Conservation (phyloP, 352 stramenopile species). For the Pythium monospermum region DNA sequence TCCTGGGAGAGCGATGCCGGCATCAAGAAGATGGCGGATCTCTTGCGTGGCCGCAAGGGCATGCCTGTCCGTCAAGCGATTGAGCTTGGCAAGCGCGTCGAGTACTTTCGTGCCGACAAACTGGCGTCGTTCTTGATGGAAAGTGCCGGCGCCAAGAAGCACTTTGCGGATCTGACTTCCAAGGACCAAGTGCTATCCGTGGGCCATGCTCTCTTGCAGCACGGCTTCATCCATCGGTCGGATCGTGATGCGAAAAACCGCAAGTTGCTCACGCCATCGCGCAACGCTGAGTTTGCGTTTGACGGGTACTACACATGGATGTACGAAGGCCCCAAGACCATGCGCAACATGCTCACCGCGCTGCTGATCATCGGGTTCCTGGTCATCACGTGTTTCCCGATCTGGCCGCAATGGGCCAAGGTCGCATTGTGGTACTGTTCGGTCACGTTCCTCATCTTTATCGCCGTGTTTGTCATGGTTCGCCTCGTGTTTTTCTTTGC, state of each 20-base stretch:
- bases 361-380: conserved; percentile 97
- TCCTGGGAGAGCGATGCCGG: conserved; percentile 74
- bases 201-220: conserved; percentile 63
- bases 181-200: conserved; percentile 79
- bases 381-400: conserved; percentile 97
- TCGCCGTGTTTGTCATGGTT: conserved; percentile 95
- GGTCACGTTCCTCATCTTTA: conserved; percentile 98
- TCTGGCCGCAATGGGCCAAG: conserved; percentile 99
- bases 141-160: conserved; percentile 72
- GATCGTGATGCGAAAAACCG: conserved; percentile 84
- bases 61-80: conserved; percentile 87
- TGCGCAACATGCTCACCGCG: conserved; percentile 96
- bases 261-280: conserved; percentile 75
- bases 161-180: conserved; percentile 73
- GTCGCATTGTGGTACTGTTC: conserved; percentile 98
- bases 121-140: conserved; percentile 81
- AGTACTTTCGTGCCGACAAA: conserved; percentile 91
- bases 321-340: conserved; percentile 97
- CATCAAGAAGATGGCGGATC: conserved; percentile 76
- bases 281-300: conserved; percentile 91
- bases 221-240: conserved; percentile 86
- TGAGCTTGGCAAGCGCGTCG: conserved; percentile 88
- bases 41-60: conserved; percentile 78
- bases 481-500: conserved; percentile 95
- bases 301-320: conserved; percentile 99